Base-by-base conservation (phyloP, 2,329 filamentous ascomycete species). In the Beauveria pseudobassiana region DNA sequence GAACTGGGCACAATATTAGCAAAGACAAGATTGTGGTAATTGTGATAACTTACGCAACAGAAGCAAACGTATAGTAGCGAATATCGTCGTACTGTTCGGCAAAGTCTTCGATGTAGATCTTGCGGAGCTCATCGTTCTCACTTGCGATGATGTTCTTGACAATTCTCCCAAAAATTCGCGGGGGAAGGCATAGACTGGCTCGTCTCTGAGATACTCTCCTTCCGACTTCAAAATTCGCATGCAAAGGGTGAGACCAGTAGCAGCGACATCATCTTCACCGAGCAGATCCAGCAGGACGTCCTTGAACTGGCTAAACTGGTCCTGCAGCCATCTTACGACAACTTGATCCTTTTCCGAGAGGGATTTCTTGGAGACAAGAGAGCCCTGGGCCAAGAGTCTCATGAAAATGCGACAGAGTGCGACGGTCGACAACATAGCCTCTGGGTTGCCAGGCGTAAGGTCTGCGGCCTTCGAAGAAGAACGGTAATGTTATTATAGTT, bases 401-500 rank as follows among this genome's bases (percentile, higher is more conserved):
- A 92, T 85, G 72, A 97, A 97, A 42, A 96, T 86, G 67, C 93
- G 85, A 74, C 92, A 96, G 53, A 97, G 80, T 2, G 93, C 88
- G 22, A 97, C 87, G 0, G 88, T 85, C 0, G 92, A 89, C 40
- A 90, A 77, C 52, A 90, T 78, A 4, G 84, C 78, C 49, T 87
- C 82, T 2, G 78, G 73, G 3, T 81, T 74, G 30, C 77, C 76
- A 42, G 76, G 77, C 69, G 82, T 65, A 55, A 70, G 72, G 72
- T 43, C 85, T 75, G 68, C 86, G 50, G 75, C 74, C 18, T 68
- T 48, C 81, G 81, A 51, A 96, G 78, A 43, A 98, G 77, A 12
- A 82, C 84, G 8, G 85, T 82, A 69, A 98, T 93, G 71, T 96
- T 91, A 79, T 96, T 96, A 80, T 96, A 96, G 75, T 96, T 85